Evolutionary conservation across 2,329 filamentous ascomycete species (phyloP).

Genomic region (Aspergillus flavus): DNA sequence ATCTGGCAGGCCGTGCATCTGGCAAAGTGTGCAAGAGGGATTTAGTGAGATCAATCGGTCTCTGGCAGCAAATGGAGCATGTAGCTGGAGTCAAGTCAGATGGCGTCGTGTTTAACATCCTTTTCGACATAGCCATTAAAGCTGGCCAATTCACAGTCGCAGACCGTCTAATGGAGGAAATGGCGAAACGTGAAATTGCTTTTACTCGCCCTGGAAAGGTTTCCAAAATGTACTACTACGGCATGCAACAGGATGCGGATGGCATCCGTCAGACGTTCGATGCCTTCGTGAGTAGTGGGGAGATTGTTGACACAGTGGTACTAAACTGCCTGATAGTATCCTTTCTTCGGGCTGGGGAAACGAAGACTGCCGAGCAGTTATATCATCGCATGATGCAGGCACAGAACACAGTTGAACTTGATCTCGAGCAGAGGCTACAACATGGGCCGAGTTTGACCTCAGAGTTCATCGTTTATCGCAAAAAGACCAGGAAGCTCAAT

Average conservation of each 20-base stretch:
- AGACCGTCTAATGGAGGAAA: slow-evolving; percentile 82
- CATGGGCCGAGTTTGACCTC: slow-evolving; percentile 26
- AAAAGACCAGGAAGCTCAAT: slow-evolving; percentile 48
- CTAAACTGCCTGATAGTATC: slow-evolving; percentile 85
- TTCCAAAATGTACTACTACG: slow-evolving; percentile 81
- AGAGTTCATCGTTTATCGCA: slow-evolving; percentile 43
- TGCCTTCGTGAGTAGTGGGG: slow-evolving; percentile 79
- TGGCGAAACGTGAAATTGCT: slow-evolving; percentile 67
- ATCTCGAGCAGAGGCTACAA: slow-evolving; percentile 24
- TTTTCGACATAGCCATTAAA: slow-evolving; percentile 87
- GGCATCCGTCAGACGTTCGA: slow-evolving; percentile 77
- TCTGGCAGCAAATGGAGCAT: slow-evolving; percentile 91
- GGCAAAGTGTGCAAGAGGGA: slow-evolving; percentile 60
- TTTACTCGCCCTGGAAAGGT: slow-evolving; percentile 81
- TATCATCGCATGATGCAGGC: slow-evolving; percentile 81
- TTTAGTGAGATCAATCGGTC: slow-evolving; percentile 68
- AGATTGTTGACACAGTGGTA: slow-evolving; percentile 84
- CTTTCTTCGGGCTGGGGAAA: slow-evolving; percentile 75
- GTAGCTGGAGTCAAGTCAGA: slow-evolving; percentile 66
- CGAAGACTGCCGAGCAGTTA: slow-evolving; percentile 73
- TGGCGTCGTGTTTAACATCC: slow-evolving; percentile 85
- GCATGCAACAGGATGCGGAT: slow-evolving; percentile 71
- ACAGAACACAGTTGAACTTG: slow-evolving; percentile 38
- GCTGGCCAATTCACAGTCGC: slow-evolving; percentile 81
- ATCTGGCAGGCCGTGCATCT: slow-evolving; percentile 75